These are phyloP conservation scores for Tylopilus sp. DNA, from an alignment of 768 basidiomycete species.

Conservation along the genomic window DNA sequence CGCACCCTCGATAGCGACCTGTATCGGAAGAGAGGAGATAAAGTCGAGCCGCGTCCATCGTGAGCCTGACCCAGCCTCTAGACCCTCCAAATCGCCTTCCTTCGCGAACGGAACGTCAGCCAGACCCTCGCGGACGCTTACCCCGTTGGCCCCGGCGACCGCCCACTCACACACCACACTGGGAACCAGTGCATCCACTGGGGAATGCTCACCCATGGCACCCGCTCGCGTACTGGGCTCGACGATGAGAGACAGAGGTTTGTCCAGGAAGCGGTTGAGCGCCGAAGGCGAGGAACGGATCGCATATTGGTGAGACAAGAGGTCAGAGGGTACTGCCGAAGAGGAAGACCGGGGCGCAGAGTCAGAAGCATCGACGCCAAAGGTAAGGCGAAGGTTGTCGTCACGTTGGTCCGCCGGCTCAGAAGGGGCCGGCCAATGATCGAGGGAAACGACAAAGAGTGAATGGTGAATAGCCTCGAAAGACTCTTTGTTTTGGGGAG, in stretches of 20 bases:
- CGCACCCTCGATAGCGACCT: constrained; percentile 56
- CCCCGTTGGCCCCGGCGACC: constrained; percentile 37
- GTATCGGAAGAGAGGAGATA: constrained; percentile 60
- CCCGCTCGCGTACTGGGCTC: constrained; percentile 85
- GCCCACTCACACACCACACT: constrained; percentile 84
- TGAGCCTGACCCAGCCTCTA: constrained; percentile 16
- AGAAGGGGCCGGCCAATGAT: constrained; percentile 54
- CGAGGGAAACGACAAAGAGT: constrained; percentile 78
- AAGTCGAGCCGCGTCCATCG: constrained; percentile 70
- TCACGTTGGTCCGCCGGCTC: constrained; percentile 19
- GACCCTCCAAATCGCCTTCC: constrained; percentile 1
- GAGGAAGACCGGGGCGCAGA: neutral
- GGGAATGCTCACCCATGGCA: constrained; percentile 87
- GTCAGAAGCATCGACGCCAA: constrained; percentile 26
- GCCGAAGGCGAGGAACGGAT: constrained; percentile 64
- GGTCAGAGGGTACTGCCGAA: constrained; percentile 17
- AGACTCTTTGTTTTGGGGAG: constrained; percentile 56
- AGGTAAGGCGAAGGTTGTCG: constrained; percentile 30
- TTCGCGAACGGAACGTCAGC: constrained; percentile 32
- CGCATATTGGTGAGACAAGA: constrained; percentile 75
- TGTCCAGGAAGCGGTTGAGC: constrained; percentile 89
- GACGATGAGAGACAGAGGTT: constrained; percentile 75
- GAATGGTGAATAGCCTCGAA: constrained; percentile 68
- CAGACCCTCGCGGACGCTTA: constrained; percentile 46
- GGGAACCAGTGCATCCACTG: constrained; percentile 86